phyloP scores from a whole-genome alignment of 1,139 yeast genomes.

The Blastobotrys elegans region DNA sequence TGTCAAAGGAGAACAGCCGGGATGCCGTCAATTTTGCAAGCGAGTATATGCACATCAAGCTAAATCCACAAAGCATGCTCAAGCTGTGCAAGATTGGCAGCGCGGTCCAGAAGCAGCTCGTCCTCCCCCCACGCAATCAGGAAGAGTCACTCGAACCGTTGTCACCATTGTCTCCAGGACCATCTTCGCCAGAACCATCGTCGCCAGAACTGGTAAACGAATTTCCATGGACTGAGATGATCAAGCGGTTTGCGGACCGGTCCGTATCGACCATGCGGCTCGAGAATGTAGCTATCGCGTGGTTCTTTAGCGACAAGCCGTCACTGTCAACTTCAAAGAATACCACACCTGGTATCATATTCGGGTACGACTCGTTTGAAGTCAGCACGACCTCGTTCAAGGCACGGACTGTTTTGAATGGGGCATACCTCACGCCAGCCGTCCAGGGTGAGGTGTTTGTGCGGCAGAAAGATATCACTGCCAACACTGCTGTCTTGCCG shows the following conservation, averaged over 20 bases:
- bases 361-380: constrained; percentile 56
- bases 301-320: constrained; percentile 52
- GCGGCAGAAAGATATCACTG: constrained; percentile 12
- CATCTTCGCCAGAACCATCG: neutral
- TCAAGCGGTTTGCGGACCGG: constrained; percentile 21
- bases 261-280: constrained; percentile 53
- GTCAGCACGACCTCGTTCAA: constrained; percentile 20
- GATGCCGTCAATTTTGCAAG: constrained; percentile 12
- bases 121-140: neutral
- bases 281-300: constrained; percentile 67
- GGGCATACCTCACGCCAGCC: constrained; percentile 31
- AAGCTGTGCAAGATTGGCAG: constrained; percentile 5
- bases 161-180: no score
- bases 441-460: constrained; percentile 18
- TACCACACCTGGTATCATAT: constrained; percentile 48
- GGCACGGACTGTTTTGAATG: constrained; percentile 37
- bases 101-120: constrained; percentile 1
- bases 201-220: neutral
- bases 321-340: constrained; percentile 21
- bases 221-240: neutral
- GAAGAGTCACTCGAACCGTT: neutral
- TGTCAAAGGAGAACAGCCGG: neutral
- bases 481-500: constrained; percentile 34
- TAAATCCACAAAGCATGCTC: constrained; percentile 6
- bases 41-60: constrained; percentile 9